These are phyloP conservation scores for Huntiella bhutanensis DNA, from an alignment of 2,329 filamentous ascomycete species.

Conservation along the genomic window DNA sequence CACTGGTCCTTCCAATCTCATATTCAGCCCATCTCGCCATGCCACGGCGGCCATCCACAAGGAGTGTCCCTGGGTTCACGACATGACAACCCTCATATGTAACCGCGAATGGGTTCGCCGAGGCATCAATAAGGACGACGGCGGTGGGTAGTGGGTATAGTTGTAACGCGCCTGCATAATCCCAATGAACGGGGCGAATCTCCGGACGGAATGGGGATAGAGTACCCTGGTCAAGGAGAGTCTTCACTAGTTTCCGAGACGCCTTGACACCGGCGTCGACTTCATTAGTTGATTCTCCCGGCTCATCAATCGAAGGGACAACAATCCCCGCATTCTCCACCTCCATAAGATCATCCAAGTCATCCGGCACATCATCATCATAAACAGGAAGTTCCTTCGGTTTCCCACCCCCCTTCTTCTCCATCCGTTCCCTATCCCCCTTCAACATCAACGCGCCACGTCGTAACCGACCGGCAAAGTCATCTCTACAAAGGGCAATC, in stretches of 20 bases:
- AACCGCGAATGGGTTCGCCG: conserved; percentile 63
- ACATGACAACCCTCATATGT: conserved; percentile 94
- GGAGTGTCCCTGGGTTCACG: conserved; percentile 70
- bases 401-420: conserved; percentile 17
- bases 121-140: conserved; percentile 64
- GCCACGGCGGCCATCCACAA: conserved; percentile 48
- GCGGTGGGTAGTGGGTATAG: conserved; percentile 79
- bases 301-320: conserved; percentile 25
- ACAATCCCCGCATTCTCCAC: conserved; percentile 19
- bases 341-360: conserved; percentile 22
- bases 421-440: conserved; percentile 19
- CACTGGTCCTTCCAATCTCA: conserved; percentile 45
- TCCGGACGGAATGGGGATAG: conserved; percentile 72
- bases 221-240: conserved; percentile 75
- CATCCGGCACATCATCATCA: conserved; percentile 13
- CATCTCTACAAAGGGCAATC: conserved; percentile 71
- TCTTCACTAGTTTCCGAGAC: conserved; percentile 70
- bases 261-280: conserved; percentile 33
- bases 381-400: conserved; percentile 13
- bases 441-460: conserved; percentile 58
- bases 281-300: conserved; percentile 13
- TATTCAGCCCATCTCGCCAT: conserved; percentile 78
- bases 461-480: conserved; percentile 61
- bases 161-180: conserved; percentile 56
- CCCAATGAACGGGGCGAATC: conserved; percentile 73